phyloP scores from a whole-genome alignment of 169 alveolate genomes.

The Eimeria brunetti region DNA sequence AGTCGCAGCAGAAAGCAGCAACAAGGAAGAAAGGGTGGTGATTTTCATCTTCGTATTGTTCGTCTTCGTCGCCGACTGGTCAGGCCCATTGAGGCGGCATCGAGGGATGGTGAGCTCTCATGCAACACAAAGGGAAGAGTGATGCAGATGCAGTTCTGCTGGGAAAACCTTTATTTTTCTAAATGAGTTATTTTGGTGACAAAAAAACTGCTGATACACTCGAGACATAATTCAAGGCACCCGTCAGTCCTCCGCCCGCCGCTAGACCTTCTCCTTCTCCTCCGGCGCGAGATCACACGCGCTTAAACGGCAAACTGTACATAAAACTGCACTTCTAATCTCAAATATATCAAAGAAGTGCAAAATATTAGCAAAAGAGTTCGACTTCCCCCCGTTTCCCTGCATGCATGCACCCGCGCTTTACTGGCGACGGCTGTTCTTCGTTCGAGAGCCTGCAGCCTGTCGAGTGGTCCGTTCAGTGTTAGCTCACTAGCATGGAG shows the following conservation, averaged over 20 bases:
- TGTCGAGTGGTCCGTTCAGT: slow-evolving; percentile 3
- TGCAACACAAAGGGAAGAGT: not conserved
- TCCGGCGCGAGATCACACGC: not conserved
- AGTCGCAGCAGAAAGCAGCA: not conserved
- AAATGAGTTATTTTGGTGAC: not conserved
- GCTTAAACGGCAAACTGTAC: not conserved
- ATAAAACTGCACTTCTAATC: not conserved
- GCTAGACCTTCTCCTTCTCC: slow-evolving; percentile 4
- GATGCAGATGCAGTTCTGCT: not conserved
- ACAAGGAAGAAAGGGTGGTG: not conserved
- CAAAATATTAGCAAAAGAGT: not conserved
- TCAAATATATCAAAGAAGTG: not conserved
- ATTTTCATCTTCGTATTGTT: not conserved
- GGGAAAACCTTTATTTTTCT: not conserved
- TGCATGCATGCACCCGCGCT: slow-evolving; percentile 13
- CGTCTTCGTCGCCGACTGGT: not conserved
- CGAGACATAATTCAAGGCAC: not conserved
- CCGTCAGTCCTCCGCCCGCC: slow-evolving; percentile 21
- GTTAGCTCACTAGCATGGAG: not conserved
- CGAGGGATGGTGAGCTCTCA: not conserved
- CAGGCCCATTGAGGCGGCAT: not conserved
- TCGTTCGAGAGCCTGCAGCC: not conserved
- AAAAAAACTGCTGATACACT: not conserved
- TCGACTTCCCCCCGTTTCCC: not conserved
- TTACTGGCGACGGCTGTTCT: not conserved